These are phyloP conservation scores for Neurospora cerealis DNA, from an alignment of 495 filamentous ascomycete species.

Conservation along the genomic window DNA sequence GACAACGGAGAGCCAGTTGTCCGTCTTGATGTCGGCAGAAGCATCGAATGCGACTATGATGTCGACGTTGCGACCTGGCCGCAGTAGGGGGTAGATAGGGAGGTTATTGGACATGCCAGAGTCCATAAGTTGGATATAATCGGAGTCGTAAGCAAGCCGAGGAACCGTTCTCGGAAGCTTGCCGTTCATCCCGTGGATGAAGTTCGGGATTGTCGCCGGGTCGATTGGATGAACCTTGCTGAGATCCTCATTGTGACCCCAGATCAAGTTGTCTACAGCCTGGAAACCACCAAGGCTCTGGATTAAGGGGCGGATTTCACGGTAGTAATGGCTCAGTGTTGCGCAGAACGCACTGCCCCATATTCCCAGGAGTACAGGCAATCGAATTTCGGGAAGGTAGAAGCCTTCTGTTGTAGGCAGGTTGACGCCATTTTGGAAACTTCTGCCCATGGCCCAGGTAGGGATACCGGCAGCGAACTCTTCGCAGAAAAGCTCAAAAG, in stretches of 20 bases:
- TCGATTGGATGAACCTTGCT: constrained; percentile 88
- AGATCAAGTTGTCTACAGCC: constrained; percentile 78
- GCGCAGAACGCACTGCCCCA: constrained; percentile 96
- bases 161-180: constrained; percentile 65
- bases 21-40: constrained; percentile 31
- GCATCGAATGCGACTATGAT: constrained; percentile 55
- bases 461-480: constrained; percentile 83
- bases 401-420: constrained; percentile 43
- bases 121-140: constrained; percentile 84
- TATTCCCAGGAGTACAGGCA: constrained; percentile 77
- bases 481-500: constrained; percentile 94
- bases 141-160: constrained; percentile 54
- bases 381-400: constrained; percentile 67
- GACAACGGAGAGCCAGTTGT: constrained; percentile 79
- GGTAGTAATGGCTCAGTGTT: constrained; percentile 90
- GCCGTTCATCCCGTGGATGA: constrained; percentile 65
- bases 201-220: constrained; percentile 82
- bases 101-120: constrained; percentile 98
- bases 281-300: constrained; percentile 62
- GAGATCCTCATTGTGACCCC: constrained; percentile 67
- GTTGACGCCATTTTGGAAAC: constrained; percentile 62
- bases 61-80: constrained; percentile 79
- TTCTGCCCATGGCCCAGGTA: constrained; percentile 82
- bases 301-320: constrained; percentile 74
- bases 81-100: constrained; percentile 85